Evolutionary conservation across 148 eudicot genomes (phyloP), one percentile per base, ranked within the genome.

Genomic region (Drosera capensis): DNA sequence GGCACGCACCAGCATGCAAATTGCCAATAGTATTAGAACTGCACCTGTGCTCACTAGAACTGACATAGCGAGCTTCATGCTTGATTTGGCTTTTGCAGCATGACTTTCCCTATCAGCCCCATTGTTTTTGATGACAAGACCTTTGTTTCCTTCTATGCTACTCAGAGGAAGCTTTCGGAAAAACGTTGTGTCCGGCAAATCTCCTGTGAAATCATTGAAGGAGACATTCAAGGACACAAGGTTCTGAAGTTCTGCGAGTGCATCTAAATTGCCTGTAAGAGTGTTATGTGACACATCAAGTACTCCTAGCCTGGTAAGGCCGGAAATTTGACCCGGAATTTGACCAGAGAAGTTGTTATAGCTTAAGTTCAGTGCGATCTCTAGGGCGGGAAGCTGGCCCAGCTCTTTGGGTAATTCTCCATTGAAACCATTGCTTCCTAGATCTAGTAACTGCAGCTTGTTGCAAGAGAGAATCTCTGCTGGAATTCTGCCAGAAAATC

Each of bases 201-300:
- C 70, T 1, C 97, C 97, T 0, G 87, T 78, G 66, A 90, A 84
- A 18, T 73, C 68, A 47, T 90, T 90, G 72, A 60, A 78, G 3
- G 97, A 90, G 0, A 80, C 70, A 48, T 90, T 90, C 29, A 90
- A 66, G 7, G 85, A 62, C 3, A 90, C 97, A 15, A 90, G 93
- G 45, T 90, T 84, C 60, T 90, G 75, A n/a, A 90, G 84, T 70
- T 52, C 58, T 36, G 68, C 43, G 23, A 90, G 71, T 52, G 49
- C 41, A 48, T 69, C 62, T 19, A 90, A 55, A 45, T 71, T 72
- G 40, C 97, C 97, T 0, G 52, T 52, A 47, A 90, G 70, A 28
- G 69, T 72, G 64, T 90, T 90, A 60, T 80, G 77, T 21, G 97
- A 90, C 47, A 90, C 63, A 26, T 90, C 97, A 45, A 90, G 86